Base-by-base conservation (phyloP, 169 alveolate species). In the Plasmodium gonderi region DNA sequence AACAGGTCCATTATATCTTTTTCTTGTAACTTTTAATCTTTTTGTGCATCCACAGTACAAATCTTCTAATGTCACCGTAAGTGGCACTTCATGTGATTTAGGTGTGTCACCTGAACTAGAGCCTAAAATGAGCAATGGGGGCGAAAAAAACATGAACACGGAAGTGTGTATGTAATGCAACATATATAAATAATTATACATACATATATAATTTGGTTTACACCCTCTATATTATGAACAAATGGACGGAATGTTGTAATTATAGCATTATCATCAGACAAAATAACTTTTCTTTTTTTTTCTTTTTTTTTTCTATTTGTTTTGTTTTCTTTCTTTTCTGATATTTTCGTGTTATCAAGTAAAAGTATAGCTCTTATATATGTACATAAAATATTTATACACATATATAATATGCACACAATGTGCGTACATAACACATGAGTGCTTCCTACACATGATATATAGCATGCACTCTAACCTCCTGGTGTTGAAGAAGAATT, bases 51-150 rank as follows among this genome's bases (percentile, higher is more conserved):
- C 98, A 17, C 45, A 38, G 49, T 85, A 91, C 64, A 91, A 67
- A 40, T 96, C 98, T 91, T 96, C 98, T n/a, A 96, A 92, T 44
- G 98, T 81, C 9, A 96, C 94, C 36, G 87, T 77, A 51, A 96
- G 94, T 29, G 95, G 96, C 77, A 93, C 91, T 91, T 96, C 97
- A 49, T 94, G 94, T 72, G 82, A 81, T 17, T 91, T 76, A 2
- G 96, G 68, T 2, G 72, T 60, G 72, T 45, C 33, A 76, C n/a
- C 40, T n/a, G 14, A 1, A 14, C 64, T 75, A 76, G 26, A 1
- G 20, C 60, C 23, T 76, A 54, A 7, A 17, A 60, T 20, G 33
- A 3, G 31, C n/a, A 69, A 20, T 31, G 67, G 72, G 78, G 40
- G 26, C 11, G 75, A 51, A 79, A 45, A 54, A 36, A 23, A 60